A percentile compares a stretch with the other conserved stretches of the same genome.
phyloP scores from a whole-genome alignment of 73 alveolate species.

The Diophrys sp. region DNA sequence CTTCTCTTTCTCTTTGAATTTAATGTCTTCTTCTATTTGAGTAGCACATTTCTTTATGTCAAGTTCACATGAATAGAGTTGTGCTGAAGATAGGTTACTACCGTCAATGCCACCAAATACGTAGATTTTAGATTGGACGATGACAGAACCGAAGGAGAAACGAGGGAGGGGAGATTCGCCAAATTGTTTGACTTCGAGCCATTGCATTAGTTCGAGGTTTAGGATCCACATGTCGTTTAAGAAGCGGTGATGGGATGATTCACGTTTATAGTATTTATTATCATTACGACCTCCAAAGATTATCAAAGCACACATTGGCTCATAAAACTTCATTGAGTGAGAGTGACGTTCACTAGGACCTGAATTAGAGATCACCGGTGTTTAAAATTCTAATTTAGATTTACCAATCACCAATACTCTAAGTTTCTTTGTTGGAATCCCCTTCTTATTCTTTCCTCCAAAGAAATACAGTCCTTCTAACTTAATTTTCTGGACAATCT shows the following conservation, averaged over 20 bases:
- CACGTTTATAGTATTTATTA: background rate
- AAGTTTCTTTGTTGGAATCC: slow-evolving; percentile 22
- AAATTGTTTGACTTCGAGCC: slow-evolving; percentile 14
- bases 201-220: slow-evolving; percentile 21
- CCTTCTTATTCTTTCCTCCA: slow-evolving; percentile 51
- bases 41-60: background rate
- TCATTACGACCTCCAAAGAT: slow-evolving; percentile 61
- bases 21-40: background rate
- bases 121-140: slow-evolving; percentile 23
- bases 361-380: slow-evolving; percentile 26
- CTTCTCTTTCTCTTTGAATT: background rate
- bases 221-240: slow-evolving; percentile 49
- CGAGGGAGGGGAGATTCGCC: slow-evolving; percentile 39
- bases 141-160: slow-evolving; percentile 5
- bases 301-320: slow-evolving; percentile 25
- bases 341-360: slow-evolving; percentile 38
- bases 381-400: slow-evolving; percentile 18
- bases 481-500: slow-evolving; percentile 19
- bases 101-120: slow-evolving; percentile 35
- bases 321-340: slow-evolving; percentile 47
- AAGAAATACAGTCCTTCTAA: slow-evolving; percentile 49
- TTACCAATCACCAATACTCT: slow-evolving; percentile 28
- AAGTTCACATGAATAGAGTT: slow-evolving; percentile 23
- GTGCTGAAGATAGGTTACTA: slow-evolving; percentile 11
- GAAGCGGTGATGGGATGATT: background rate